A percentile compares a stretch with the other conserved stretches of the same genome.
These are phyloP conservation scores for Apodospora peruviana DNA, from an alignment of 495 filamentous ascomycete genomes.

Conservation along the genomic window DNA sequence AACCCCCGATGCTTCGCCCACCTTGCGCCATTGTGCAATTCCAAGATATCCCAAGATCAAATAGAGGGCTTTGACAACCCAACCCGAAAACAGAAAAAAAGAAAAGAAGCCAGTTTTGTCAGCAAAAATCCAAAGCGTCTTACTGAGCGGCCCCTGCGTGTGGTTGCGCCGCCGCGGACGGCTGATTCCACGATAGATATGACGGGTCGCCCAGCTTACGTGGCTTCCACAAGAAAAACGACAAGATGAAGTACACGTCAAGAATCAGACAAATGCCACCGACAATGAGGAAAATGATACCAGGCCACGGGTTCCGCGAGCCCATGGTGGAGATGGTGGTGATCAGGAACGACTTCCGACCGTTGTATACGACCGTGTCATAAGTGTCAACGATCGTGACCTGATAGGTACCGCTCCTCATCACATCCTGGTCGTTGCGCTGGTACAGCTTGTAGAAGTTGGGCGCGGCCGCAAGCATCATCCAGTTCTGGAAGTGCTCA, in stretches of 20 bases:
- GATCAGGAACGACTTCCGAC: slow-evolving; percentile 90
- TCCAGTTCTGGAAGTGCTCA: slow-evolving; percentile 95
- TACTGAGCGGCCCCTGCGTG: slow-evolving; percentile 5
- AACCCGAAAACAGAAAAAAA: not conserved
- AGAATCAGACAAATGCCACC: slow-evolving; percentile 88
- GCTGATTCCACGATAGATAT: slow-evolving; percentile 96
- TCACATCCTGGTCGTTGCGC: slow-evolving; percentile 65
- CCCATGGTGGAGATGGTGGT: slow-evolving; percentile 93
- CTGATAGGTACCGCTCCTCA: slow-evolving; percentile 66
- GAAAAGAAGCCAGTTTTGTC: too few species aligned
- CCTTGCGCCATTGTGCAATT: not conserved
- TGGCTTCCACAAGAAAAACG: slow-evolving; percentile 78
- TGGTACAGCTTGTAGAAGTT: slow-evolving; percentile 88
- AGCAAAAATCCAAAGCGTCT: not conserved
- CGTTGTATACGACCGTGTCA: slow-evolving; percentile 72
- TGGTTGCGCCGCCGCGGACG: slow-evolving; percentile 48
- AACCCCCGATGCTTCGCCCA: not conserved
- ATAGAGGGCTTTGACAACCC: not conserved
- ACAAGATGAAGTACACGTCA: slow-evolving; percentile 79
- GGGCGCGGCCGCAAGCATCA: slow-evolving; percentile 93
- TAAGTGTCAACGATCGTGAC: slow-evolving; percentile 57
- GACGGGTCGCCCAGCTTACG: slow-evolving; percentile 98
- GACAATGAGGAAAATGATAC: slow-evolving; percentile 92
- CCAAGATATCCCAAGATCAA: not conserved
- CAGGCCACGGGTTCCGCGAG: slow-evolving; percentile 91